Conservation (phyloP, 495 filamentous ascomycete species). For the Penicillium tannophilum region DNA sequence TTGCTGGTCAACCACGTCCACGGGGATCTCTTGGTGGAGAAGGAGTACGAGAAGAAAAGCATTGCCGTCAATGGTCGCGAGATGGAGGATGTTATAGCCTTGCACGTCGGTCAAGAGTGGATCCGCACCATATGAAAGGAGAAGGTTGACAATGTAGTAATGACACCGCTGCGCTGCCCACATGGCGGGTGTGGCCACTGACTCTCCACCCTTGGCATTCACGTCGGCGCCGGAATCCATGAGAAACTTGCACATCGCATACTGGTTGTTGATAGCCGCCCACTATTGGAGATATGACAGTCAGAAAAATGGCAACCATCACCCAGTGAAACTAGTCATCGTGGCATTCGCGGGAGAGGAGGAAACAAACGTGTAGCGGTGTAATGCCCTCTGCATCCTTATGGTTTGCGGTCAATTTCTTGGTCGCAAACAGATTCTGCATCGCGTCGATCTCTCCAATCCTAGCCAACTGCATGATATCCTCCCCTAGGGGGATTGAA, state of each 20-base stretch:
- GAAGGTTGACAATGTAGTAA: slow-evolving; percentile 79
- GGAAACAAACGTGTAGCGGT: slow-evolving; percentile 78
- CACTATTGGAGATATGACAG: slow-evolving; percentile 59
- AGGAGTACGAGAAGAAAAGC: slow-evolving; percentile 86
- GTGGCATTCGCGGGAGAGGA: neutral
- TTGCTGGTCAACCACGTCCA: slow-evolving; percentile 84
- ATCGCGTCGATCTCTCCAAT: slow-evolving; percentile 83
- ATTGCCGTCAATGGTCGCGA: slow-evolving; percentile 96
- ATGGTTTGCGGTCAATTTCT: slow-evolving; percentile 78
- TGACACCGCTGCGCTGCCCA: slow-evolving; percentile 96
- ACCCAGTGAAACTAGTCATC: neutral
- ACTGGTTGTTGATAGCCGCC: slow-evolving; percentile 99
- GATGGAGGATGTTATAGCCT: slow-evolving; percentile 95
- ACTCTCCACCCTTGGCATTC: slow-evolving; percentile 93
- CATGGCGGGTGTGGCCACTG: slow-evolving; percentile 87
- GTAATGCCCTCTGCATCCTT: slow-evolving; percentile 91
- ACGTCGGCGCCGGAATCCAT: slow-evolving; percentile 87
- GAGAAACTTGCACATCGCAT: slow-evolving; percentile 92
- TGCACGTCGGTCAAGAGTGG: slow-evolving; percentile 86
- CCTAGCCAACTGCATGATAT: slow-evolving; percentile 94
- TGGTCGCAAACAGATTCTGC: slow-evolving; percentile 82
- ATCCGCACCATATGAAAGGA: slow-evolving; percentile 87
- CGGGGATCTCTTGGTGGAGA: slow-evolving; percentile 88
- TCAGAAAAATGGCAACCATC: slow-evolving; percentile 3
- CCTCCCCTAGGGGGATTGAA: slow-evolving; percentile 66